Conservation (phyloP, 2,329 filamentous ascomycete species). For the Penicillium sp. region DNA sequence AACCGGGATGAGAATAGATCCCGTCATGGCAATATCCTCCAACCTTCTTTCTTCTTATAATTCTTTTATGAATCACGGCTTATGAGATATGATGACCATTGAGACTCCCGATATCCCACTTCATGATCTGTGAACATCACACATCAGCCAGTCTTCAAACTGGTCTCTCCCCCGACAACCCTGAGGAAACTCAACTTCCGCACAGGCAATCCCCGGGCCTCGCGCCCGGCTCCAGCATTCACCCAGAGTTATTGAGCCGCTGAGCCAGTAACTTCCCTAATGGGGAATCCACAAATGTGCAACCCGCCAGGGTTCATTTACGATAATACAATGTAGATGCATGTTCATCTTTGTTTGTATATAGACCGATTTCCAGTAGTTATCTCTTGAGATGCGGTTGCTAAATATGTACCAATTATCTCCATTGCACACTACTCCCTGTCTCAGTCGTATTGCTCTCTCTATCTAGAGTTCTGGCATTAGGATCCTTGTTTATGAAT, state of each 20-base stretch:
- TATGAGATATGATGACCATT: conserved; percentile 16
- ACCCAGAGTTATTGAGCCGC: not conserved
- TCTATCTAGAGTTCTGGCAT: too few relatives aligned
- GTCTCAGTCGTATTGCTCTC: too few relatives aligned
- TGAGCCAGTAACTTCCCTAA: not conserved
- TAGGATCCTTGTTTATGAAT: too few relatives aligned
- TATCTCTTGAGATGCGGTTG: not conserved
- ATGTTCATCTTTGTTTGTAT: conserved; percentile 1
- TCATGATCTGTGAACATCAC: not conserved
- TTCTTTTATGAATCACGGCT: conserved; percentile 24
- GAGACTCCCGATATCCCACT: conserved; percentile 11
- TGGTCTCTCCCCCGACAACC: not conserved
- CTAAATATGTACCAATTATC: not conserved
- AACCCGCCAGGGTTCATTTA: not conserved
- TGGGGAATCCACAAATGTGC: not conserved
- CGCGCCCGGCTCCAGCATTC: conserved; percentile 6
- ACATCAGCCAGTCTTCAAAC: not conserved
- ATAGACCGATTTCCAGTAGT: not conserved
- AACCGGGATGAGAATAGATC: conserved; percentile 16
- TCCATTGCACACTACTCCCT: not conserved
- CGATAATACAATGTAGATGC: not conserved
- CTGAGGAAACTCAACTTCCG: not conserved
- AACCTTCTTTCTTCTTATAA: not conserved
- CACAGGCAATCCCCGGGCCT: not conserved
- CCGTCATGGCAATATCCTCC: not conserved